These are phyloP conservation scores for Phytophthora palmivora DNA, from an alignment of 352 stramenopile genomes.

Conservation along the genomic window DNA sequence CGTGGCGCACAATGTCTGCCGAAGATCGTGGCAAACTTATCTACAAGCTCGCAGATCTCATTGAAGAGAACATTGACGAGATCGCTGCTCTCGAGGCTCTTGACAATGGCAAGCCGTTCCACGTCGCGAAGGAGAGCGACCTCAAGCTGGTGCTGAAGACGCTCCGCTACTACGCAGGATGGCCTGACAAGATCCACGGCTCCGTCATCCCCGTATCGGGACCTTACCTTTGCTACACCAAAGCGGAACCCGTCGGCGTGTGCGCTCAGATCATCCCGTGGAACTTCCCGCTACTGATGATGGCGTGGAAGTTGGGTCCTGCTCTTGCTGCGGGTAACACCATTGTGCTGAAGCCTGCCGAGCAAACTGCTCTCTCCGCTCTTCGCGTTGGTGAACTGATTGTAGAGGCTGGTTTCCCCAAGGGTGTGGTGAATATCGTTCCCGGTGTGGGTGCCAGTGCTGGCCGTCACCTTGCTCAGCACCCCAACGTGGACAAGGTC, in stretches of 20 bases:
- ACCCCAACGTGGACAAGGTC: constrained; percentile 78
- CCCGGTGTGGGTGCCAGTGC: constrained; percentile 51
- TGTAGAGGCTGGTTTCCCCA: constrained; percentile 74
- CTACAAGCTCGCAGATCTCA: constrained; percentile 51
- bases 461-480: constrained; percentile 44
- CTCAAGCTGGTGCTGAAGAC: constrained; percentile 78
- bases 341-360: constrained; percentile 93
- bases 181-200: constrained; percentile 86
- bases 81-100: constrained; percentile 89
- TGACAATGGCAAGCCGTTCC: constrained; percentile 94
- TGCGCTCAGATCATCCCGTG: constrained; percentile 54
- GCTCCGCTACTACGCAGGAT: constrained; percentile 94
- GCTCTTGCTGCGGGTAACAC: constrained; percentile 93
- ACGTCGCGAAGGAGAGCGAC: constrained; percentile 87
- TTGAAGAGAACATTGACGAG: constrained; percentile 67
- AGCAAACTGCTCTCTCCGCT: constrained; percentile 93
- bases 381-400: constrained; percentile 88
- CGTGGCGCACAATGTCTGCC: constrained; percentile 59
- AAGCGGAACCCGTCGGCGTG: constrained; percentile 86
- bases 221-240: constrained; percentile 66
- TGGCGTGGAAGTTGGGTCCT: constrained; percentile 92
- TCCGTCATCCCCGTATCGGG: constrained; percentile 64
- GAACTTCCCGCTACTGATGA: constrained; percentile 95
- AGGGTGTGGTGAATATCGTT: constrained; percentile 87
- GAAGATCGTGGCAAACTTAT: constrained; percentile 47